phyloP scores from a whole-genome alignment of 2,329 filamentous ascomycete genomes.

The Pestalotiopsis sp. region DNA sequence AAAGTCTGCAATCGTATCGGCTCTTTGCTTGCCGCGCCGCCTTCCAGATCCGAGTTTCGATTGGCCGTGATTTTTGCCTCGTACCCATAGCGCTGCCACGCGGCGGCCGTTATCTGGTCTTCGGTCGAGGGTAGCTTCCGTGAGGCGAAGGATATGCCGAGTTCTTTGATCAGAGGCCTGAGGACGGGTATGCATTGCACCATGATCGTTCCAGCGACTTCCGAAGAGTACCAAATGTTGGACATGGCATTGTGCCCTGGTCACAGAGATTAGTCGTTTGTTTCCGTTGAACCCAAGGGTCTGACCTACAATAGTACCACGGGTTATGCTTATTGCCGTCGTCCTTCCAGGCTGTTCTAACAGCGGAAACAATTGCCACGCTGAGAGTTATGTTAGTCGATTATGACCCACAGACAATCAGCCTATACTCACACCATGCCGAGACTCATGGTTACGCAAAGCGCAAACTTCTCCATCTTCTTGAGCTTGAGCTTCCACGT shows the following conservation, averaged over 20 bases:
- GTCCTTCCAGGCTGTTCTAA: conserved; percentile 51
- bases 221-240: conserved; percentile 6
- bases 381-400: background rate
- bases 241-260: conserved; percentile 6
- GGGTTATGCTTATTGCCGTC: conserved; percentile 42
- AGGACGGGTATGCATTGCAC: conserved; percentile 7
- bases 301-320: conserved; percentile 43
- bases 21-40: background rate
- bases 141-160: background rate
- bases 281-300: background rate
- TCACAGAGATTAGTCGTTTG: background rate
- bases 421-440: conserved; percentile 40
- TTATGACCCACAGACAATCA: background rate
- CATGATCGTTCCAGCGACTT: conserved; percentile 9
- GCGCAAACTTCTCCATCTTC: conserved; percentile 48
- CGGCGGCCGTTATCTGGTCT: background rate
- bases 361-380: conserved; percentile 43
- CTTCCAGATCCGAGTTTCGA: background rate
- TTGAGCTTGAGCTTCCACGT: conserved; percentile 50
- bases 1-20: background rate
- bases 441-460: conserved; percentile 52
- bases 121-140: conserved; percentile 4
- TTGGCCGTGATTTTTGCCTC: background rate
- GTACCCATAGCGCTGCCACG: background rate
- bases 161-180: background rate